phyloP scores from a whole-genome alignment of 1,139 yeast genomes.

The Lodderomyces theae region DNA sequence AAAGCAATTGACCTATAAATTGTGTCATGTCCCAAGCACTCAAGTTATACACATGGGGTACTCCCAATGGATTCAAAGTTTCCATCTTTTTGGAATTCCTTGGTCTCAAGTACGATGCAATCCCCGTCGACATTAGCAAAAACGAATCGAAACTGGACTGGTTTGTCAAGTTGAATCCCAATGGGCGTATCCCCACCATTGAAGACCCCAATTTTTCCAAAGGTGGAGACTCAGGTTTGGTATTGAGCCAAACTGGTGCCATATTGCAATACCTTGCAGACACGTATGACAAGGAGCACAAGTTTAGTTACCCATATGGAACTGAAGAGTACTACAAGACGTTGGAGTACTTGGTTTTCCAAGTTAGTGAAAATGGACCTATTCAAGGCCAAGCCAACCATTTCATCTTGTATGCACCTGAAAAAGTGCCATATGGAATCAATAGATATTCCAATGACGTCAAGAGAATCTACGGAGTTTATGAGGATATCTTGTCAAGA shows the following conservation, averaged over 20 bases:
- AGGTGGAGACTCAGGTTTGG: constrained; percentile 36
- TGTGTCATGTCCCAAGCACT: constrained; percentile 8
- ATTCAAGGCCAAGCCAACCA: constrained; percentile 59
- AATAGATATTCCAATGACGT: constrained; percentile 51
- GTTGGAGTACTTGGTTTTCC: constrained; percentile 53
- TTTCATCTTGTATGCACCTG: constrained; percentile 43
- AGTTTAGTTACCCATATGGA: constrained; percentile 45
- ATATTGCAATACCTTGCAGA: constrained; percentile 56
- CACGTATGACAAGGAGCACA: constrained; percentile 52
- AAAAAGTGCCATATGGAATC: constrained; percentile 51
- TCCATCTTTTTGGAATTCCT: constrained; percentile 48
- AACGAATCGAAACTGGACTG: constrained; percentile 50
- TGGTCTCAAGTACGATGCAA: constrained; percentile 44
- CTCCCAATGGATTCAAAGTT: constrained; percentile 59
- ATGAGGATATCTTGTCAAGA: constrained; percentile 44
- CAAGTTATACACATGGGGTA: constrained; percentile 40
- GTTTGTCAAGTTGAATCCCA: constrained; percentile 55
- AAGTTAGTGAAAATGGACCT: constrained; percentile 60
- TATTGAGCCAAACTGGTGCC: constrained; percentile 58
- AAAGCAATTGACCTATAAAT: too few relatives aligned
- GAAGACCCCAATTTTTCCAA: constrained; percentile 32
- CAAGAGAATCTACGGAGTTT: constrained; percentile 50
- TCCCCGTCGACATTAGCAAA: constrained; percentile 37
- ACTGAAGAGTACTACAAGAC: constrained; percentile 48
- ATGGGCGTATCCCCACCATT: constrained; percentile 61